phyloP scores from a whole-genome alignment of 495 filamentous ascomycete genomes.

The Penicillium salamii region DNA sequence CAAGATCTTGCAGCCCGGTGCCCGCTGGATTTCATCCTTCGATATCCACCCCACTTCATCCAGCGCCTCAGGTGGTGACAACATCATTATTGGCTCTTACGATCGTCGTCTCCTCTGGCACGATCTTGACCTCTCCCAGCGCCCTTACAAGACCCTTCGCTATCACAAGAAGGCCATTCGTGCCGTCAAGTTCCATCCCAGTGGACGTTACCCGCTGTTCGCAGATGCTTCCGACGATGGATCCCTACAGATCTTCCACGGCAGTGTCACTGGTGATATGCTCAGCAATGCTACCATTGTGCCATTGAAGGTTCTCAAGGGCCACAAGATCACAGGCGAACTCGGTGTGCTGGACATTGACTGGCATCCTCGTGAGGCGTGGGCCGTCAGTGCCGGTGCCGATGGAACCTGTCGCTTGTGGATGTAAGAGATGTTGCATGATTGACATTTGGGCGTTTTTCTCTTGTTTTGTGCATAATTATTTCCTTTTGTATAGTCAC shows the following conservation, averaged over 20 bases:
- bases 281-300: conserved; percentile 96
- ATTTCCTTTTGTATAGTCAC: conserved; percentile 27
- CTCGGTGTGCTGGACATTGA: conserved; percentile 91
- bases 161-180: conserved; percentile 92
- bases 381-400: conserved; percentile 90
- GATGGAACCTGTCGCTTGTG: conserved; percentile 87
- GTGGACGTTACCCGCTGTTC: conserved; percentile 77
- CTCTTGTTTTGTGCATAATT: conserved; percentile 27
- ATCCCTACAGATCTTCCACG: conserved; percentile 92
- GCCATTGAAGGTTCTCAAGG: conserved; percentile 88
- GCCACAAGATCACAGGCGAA: conserved; percentile 72
- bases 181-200: conserved; percentile 78
- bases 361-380: conserved; percentile 90
- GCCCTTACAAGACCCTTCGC: conserved; percentile 91
- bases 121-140: conserved; percentile 84
- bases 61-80: conserved; percentile 67
- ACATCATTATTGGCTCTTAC: conserved; percentile 90
- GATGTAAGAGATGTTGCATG: conserved; percentile 47
- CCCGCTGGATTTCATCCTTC: conserved; percentile 91
- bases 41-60: conserved; percentile 77
- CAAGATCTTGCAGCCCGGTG: conserved; percentile 88
- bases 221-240: conserved; percentile 94
- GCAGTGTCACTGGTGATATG: conserved; percentile 87
- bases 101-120: conserved; percentile 95
- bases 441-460: conserved; percentile 22